Evolutionary conservation across 2,329 filamentous ascomycete species (phyloP), one percentile per base, ranked within the genome.

Genomic region (Coniochaeta sp.): DNA sequence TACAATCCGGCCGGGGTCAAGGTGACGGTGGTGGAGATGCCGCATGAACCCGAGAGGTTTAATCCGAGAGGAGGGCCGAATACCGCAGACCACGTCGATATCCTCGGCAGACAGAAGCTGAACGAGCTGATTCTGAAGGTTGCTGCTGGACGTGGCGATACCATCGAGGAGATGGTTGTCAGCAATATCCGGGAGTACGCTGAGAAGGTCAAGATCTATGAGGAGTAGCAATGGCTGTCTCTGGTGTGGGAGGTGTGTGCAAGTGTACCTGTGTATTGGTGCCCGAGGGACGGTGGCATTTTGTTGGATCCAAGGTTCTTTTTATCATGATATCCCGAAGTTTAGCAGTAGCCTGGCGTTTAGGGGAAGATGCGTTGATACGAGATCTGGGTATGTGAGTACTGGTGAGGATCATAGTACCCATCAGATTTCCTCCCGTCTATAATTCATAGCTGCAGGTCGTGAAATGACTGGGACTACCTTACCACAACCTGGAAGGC

Each of bases 71-170:
- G 83, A 16, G 83, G 82, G 0, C 81, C 82, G 22, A 82, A 82
- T 54, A 83, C 79, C 55, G 91, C 91, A 13, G 94, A 99, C 64
- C 94, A 99, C 64, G 94, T 99, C 49, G 94, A 99, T 65, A 99
- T 99, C 53, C 76, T 99, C 3, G 94, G 94, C 1, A 77, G 94
- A 27, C 85, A 91, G 58, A 90, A 83, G 28, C 76, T 99, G 24
- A 99, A 99, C 62, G 94, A 99, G 67, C 72, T 97, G 48, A 86
- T 99, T 47, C 69, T 99, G 53, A 79, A 85, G 50, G 86, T 99
- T 9, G 94, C 90, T 0, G 91, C 90, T 0, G 94, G 94, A 0
- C 84, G 82, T 59, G 94, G 94, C 4, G 79, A 91, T 53, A 76
- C 82, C 26, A 92, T 99, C 57, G 74, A 86, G 48, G 83, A 95